Percentiles rank a stretch among this genome's conserved stretches.
phyloP scores from a whole-genome alignment of 2,329 filamentous ascomycete genomes.

The Phoma sp. region DNA sequence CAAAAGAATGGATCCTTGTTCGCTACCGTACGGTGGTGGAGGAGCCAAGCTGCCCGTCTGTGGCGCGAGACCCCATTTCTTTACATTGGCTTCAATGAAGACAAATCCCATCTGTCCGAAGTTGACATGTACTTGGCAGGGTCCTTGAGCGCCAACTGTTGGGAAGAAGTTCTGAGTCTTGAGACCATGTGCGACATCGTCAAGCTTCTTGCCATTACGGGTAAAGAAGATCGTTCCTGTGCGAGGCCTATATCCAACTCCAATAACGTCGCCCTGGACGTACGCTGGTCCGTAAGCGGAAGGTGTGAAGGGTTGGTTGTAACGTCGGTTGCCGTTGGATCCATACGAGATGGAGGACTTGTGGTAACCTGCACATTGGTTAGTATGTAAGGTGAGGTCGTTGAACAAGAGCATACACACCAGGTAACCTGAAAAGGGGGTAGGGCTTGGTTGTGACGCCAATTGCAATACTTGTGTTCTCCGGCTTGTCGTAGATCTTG shows the following conservation, averaged over 20 bases:
- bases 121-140: slow-evolving; percentile 92
- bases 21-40: slow-evolving; percentile 94
- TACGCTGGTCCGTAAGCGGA: slow-evolving; percentile 83
- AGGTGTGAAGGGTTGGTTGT: slow-evolving; percentile 88
- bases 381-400: slow-evolving; percentile 15
- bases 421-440: slow-evolving; percentile 90
- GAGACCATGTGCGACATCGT: slow-evolving; percentile 90
- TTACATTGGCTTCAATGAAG: slow-evolving; percentile 98
- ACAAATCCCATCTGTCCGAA: slow-evolving; percentile 98
- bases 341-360: slow-evolving; percentile 92
- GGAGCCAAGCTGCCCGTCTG: slow-evolving; percentile 95
- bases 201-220: slow-evolving; percentile 94
- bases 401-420: slow-evolving; percentile 60
- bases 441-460: slow-evolving; percentile 98
- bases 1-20: slow-evolving; percentile 93
- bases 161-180: slow-evolving; percentile 98
- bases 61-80: slow-evolving; percentile 98
- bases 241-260: slow-evolving; percentile 91
- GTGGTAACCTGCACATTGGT: slow-evolving; percentile 73
- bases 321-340: slow-evolving; percentile 83
- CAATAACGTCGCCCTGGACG: slow-evolving; percentile 94
- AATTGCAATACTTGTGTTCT: slow-evolving; percentile 84
- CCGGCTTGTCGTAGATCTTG: slow-evolving; percentile 97
- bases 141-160: slow-evolving; percentile 93
- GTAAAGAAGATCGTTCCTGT: slow-evolving; percentile 98